Percentiles rank a stretch among this genome's conserved stretches.
Conservation (phyloP, 1,284 basidiomycete genomes). For the Chiua sp. region DNA sequence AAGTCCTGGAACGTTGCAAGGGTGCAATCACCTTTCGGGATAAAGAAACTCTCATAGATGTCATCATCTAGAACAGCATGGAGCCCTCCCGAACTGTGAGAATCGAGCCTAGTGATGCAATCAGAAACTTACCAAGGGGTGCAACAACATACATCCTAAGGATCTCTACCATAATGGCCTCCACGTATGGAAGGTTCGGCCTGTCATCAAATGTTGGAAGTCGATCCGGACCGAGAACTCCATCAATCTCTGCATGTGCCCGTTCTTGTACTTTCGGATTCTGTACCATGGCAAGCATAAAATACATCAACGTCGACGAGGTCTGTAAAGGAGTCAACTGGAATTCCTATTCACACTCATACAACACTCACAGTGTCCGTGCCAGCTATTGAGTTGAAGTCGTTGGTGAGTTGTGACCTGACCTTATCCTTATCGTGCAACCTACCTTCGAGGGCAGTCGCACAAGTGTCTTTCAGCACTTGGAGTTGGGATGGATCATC, state of each 20-base stretch:
- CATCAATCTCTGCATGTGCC: conserved; percentile 41
- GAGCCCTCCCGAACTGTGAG: background rate
- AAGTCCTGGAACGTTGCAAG: background rate
- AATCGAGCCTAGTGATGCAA: background rate
- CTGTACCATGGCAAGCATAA: conserved; percentile 55
- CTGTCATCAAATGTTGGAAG: background rate
- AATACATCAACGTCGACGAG: conserved; percentile 46
- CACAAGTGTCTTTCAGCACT: conserved; percentile 20
- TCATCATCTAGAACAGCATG: background rate
- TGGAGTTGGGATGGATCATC: conserved; percentile 9
- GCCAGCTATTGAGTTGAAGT: conserved; percentile 18
- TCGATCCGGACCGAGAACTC: background rate
- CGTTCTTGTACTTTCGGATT: conserved; percentile 48
- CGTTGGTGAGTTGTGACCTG: background rate
- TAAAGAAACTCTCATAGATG: background rate
- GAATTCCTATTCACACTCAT: background rate
- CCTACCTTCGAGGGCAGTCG: conserved; percentile 32
- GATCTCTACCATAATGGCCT: background rate
- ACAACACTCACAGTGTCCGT: conserved; percentile 24
- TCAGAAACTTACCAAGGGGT: background rate
- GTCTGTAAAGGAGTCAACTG: conserved; percentile 37
- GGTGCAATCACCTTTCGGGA: background rate
- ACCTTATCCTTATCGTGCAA: background rate
- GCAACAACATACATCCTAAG: background rate
- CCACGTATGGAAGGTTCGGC: background rate